These are phyloP conservation scores for Microcyclosporella mali DNA, from an alignment of 2,329 filamentous ascomycete genomes.

Conservation along the genomic window DNA sequence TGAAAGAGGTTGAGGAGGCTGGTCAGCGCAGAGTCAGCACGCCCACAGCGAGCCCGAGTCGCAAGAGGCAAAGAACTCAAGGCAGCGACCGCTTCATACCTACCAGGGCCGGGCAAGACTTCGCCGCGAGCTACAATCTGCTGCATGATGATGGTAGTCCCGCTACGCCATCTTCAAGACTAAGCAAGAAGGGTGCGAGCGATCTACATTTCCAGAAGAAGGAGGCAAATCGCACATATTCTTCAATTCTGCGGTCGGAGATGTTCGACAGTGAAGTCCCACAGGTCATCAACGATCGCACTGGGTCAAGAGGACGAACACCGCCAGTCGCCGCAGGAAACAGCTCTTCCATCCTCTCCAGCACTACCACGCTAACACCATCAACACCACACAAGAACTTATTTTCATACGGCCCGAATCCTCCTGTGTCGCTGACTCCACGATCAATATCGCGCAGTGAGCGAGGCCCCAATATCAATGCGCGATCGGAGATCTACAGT, in stretches of 20 bases:
- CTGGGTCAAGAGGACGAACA: conserved; percentile 55
- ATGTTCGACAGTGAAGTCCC: conserved; percentile 88
- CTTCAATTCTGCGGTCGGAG: conserved; percentile 77
- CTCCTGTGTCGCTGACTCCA: conserved; percentile 80
- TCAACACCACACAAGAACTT: conserved; percentile 97
- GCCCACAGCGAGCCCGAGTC: conserved; percentile 59
- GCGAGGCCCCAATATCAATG: conserved; percentile 81
- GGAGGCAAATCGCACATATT: conserved; percentile 92
- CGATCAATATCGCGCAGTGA: conserved; percentile 57
- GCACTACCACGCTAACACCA: conserved; percentile 66
- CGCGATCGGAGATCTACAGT: conserved; percentile 88
- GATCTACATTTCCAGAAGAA: conserved; percentile 93
- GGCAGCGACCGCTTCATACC: conserved; percentile 74
- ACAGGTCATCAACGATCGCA: conserved; percentile 62
- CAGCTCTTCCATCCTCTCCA: conserved; percentile 65
- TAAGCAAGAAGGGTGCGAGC: conserved; percentile 81
- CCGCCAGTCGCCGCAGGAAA: conserved; percentile 63
- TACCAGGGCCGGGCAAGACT: conserved; percentile 83
- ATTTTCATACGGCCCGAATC: conserved; percentile 74
- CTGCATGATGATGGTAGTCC: conserved; percentile 90
- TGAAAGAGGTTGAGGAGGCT: conserved; percentile 56
- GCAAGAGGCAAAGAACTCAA: conserved; percentile 63
- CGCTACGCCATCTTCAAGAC: conserved; percentile 71
- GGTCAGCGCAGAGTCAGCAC: conserved; percentile 54
- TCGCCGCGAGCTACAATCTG: conserved; percentile 86